A percentile compares a stretch with the other conserved stretches of the same genome.
Evolutionary conservation across 768 basidiomycete species (phyloP).

Genomic region (Mrakia frigida): DNA sequence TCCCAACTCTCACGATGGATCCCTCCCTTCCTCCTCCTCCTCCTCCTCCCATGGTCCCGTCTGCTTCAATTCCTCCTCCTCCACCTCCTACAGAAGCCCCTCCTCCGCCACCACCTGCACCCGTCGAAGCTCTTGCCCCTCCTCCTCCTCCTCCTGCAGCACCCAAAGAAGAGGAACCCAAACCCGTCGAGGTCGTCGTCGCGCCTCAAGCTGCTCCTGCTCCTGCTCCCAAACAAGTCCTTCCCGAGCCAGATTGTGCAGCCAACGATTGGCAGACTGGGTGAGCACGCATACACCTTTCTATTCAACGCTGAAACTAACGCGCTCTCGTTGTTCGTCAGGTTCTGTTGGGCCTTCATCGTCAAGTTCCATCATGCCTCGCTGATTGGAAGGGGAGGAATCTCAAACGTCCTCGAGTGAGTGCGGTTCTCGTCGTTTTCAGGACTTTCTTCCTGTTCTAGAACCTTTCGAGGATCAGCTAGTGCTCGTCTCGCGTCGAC

Average conservation of each 20-base stretch:
- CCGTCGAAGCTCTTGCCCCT: not conserved
- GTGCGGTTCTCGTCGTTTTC: not conserved
- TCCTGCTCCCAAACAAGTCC: not conserved
- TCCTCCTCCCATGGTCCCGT: not conserved
- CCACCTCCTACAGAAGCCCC: not conserved
- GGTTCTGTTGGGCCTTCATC: slow-evolving; percentile 33
- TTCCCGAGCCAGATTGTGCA: slow-evolving; percentile 3
- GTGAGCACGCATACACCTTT: not conserved
- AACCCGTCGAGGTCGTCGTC: no score
- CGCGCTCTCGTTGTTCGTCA: not conserved
- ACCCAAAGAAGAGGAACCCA: no score
- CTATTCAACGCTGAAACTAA: not conserved
- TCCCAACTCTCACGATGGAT: not conserved
- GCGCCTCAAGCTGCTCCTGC: not conserved
- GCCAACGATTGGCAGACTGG: slow-evolving; percentile 30
- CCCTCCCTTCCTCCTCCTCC: not conserved
- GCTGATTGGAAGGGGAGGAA: slow-evolving; percentile 25
- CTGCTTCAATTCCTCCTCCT: not conserved
- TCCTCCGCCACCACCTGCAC: not conserved
- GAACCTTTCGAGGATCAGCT: no score
- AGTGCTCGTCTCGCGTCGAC: not conserved
- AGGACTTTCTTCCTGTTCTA: not conserved
- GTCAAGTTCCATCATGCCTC: slow-evolving; percentile 26
- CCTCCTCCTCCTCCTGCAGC: not conserved
- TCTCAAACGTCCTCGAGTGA: slow-evolving; percentile 30